Percentiles rank a stretch among this genome's conserved stretches.
phyloP scores from a whole-genome alignment of 305 asterid species.

The Fraxinus albicans region DNA sequence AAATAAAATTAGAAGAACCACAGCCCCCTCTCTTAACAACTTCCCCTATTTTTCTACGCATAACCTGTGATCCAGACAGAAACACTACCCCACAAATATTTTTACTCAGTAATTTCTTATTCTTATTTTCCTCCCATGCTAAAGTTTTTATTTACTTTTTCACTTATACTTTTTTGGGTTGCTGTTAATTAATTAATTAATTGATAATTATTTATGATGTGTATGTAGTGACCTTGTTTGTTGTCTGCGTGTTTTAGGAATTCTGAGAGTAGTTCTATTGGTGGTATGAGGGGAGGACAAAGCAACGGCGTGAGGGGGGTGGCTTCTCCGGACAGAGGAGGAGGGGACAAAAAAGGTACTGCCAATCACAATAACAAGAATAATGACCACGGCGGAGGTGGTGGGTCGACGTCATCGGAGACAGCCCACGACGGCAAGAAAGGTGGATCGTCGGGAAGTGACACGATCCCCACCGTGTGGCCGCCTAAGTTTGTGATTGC shows the following conservation, averaged over 20 bases:
- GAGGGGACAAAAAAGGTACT: slow-evolving; percentile 50
- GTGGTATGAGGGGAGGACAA: slow-evolving; percentile 82
- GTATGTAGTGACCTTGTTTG: slow-evolving; percentile 6
- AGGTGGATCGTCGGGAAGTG: slow-evolving; percentile 69
- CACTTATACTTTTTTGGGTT: slow-evolving; percentile 1
- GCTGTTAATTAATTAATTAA: neutral
- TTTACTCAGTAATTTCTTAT: slow-evolving; percentile 41
- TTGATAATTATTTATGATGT: neutral
- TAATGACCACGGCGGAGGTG: slow-evolving; percentile 42
- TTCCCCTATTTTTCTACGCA: slow-evolving; percentile 37
- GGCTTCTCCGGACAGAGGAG: slow-evolving; percentile 66
- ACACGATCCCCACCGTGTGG: slow-evolving; percentile 61
- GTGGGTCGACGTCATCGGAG: slow-evolving; percentile 81
- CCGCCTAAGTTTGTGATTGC: slow-evolving; percentile 85
- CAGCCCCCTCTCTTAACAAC: slow-evolving; percentile 21
- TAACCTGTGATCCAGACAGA: slow-evolving; percentile 30
- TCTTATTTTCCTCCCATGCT: neutral
- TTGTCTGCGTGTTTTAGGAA: slow-evolving; percentile 44
- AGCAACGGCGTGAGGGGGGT: slow-evolving; percentile 73
- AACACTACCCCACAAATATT: slow-evolving; percentile 24
- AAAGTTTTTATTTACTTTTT: slow-evolving; percentile 13
- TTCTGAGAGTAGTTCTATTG: slow-evolving; percentile 56
- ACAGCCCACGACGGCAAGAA: slow-evolving; percentile 56
- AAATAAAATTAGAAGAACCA: neutral
- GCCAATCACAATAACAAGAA: slow-evolving; percentile 33